phyloP scores from a whole-genome alignment of 345 rosid species.

The Acer saccharum region DNA sequence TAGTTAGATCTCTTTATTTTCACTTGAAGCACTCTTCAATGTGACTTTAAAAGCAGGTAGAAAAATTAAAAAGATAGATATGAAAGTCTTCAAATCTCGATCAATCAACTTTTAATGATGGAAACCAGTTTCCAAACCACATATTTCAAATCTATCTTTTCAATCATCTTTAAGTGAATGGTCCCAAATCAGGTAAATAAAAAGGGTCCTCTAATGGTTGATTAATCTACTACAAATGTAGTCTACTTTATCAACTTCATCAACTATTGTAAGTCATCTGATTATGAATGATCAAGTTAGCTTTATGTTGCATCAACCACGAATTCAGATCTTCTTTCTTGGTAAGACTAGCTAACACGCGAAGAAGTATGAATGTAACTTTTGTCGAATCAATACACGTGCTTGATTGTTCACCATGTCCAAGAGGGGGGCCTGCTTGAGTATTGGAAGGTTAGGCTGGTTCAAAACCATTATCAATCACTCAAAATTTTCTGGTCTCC shows the following conservation, averaged over 20 bases:
- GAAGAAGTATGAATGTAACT: constrained; percentile 5
- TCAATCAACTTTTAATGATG: constrained; percentile 1
- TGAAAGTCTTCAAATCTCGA: not conserved
- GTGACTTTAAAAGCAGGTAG: constrained; percentile 2
- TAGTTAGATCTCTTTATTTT: constrained; percentile 3
- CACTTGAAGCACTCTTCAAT: constrained; percentile 1
- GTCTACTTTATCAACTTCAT: not conserved
- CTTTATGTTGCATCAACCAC: constrained; percentile 10
- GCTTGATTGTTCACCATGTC: constrained; percentile 7
- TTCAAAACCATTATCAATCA: constrained; percentile 15
- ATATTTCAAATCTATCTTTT: constrained; percentile 11
- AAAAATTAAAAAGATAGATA: not conserved
- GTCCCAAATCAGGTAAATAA: not conserved
- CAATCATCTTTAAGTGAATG: constrained; percentile 3
- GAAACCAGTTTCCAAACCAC: not conserved
- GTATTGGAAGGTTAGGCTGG: not conserved
- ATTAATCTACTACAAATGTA: not conserved
- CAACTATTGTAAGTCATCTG: not conserved
- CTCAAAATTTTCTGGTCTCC: constrained; percentile 4
- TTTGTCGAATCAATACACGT: constrained; percentile 21
- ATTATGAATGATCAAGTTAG: not conserved
- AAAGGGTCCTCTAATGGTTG: not conserved
- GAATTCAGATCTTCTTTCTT: constrained; percentile 1
- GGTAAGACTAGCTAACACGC: constrained; percentile 4
- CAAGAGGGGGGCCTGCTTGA: not conserved